phyloP scores from a whole-genome alignment of 352 stramenopile species.

The Pythium scleroteichum region DNA sequence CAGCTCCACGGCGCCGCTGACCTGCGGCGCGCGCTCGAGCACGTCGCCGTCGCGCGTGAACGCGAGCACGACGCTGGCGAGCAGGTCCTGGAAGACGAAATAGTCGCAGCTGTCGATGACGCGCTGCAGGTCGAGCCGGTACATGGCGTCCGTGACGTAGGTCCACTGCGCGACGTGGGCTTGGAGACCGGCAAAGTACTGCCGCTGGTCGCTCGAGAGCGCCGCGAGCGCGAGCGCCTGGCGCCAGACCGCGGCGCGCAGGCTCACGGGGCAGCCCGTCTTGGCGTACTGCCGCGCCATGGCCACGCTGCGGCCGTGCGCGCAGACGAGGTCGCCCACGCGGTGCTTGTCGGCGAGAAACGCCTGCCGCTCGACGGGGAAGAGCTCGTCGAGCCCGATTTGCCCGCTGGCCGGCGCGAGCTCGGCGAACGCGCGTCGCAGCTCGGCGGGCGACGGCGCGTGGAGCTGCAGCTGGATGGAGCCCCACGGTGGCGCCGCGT shows the following conservation, averaged over 20 bases:
- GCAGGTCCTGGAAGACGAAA: conserved; percentile 80
- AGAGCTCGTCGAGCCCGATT: conserved; percentile 68
- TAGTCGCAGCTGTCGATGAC: conserved; percentile 76
- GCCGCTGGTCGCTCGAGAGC: conserved; percentile 28
- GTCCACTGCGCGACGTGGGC: conserved; percentile 36
- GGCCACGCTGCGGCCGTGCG: conserved; percentile 57
- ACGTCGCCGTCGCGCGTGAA: conserved; percentile 69
- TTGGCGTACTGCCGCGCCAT: conserved; percentile 81
- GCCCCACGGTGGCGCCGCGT: conserved; percentile 15
- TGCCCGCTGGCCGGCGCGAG: conserved; percentile 51
- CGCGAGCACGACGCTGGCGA: conserved; percentile 68
- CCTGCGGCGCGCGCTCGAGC: conserved; percentile 37
- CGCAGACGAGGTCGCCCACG: conserved; percentile 56
- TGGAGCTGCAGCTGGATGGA: conserved; percentile 67
- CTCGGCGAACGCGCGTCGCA: conserved; percentile 50
- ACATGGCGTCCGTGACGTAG: conserved; percentile 79
- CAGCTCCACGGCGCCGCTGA: conserved; percentile 52
- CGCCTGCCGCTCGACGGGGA: conserved; percentile 45
- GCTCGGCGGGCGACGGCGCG: conserved; percentile 39
- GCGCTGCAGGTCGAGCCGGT: conserved; percentile 79
- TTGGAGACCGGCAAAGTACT: conserved; percentile 54
- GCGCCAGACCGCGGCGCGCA: conserved; percentile 67
- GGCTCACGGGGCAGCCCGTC: conserved; percentile 59
- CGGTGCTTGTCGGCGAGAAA: conserved; percentile 69
- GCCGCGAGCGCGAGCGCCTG: conserved; percentile 46